Percentiles rank a stretch among this genome's conserved stretches.
Conservation (phyloP, 805 yeast species). For the Myxozyma sirexii region DNA sequence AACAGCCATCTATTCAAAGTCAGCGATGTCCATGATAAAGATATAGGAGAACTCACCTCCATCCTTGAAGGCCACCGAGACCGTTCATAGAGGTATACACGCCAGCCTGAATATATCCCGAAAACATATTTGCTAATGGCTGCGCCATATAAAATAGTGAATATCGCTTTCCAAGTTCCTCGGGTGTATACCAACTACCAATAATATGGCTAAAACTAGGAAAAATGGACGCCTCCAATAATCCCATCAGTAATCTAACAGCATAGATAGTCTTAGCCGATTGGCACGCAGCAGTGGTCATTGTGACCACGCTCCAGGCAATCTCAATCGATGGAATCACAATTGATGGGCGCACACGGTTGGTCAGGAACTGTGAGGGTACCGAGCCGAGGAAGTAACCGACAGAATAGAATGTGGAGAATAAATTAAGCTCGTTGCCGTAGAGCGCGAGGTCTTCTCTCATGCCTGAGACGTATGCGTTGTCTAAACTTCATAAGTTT, state of each 20-base stretch:
- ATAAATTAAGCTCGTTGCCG: constrained; percentile 60
- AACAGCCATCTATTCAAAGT: constrained; percentile 20
- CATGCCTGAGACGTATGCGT: constrained; percentile 72
- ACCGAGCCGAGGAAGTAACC: constrained; percentile 53
- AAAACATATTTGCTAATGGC: constrained; percentile 41
- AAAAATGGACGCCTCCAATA: constrained; percentile 37
- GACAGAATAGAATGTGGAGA: constrained; percentile 59
- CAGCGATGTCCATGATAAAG: background rate
- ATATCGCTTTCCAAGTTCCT: constrained; percentile 25
- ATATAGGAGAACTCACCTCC: constrained; percentile 48
- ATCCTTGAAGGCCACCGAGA: constrained; percentile 57
- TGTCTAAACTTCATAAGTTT: constrained; percentile 49
- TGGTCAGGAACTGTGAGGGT: constrained; percentile 42
- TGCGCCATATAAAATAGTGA: constrained; percentile 20
- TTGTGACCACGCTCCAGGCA: constrained; percentile 37
- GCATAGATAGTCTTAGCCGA: constrained; percentile 37
- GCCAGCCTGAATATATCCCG: constrained; percentile 50
- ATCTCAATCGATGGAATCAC: constrained; percentile 37
- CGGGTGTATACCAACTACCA: constrained; percentile 26
- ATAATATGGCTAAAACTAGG: constrained; percentile 20
- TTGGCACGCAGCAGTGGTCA: constrained; percentile 37
- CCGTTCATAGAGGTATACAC: constrained; percentile 52
- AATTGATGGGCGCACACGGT: constrained; percentile 36
- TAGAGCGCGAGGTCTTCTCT: constrained; percentile 54
- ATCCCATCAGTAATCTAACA: constrained; percentile 40